These are phyloP conservation scores for Domatiomyces globalis DNA, from an alignment of 2,329 filamentous ascomycete species.

Conservation along the genomic window DNA sequence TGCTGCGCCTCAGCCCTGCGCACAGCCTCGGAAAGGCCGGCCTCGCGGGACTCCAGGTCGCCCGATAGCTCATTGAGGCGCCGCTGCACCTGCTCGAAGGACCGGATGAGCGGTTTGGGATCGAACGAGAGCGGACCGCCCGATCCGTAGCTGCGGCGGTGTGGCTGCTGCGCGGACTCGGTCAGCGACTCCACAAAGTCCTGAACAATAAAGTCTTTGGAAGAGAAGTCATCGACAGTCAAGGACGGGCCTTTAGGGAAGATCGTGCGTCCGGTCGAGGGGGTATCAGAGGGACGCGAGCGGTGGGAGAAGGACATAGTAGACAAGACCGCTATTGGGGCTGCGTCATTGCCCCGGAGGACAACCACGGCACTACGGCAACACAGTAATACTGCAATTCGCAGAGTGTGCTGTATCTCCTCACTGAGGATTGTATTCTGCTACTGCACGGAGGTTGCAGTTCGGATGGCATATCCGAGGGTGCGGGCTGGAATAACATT, in stretches of 20 bases:
- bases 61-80: constrained; percentile 45
- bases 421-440: background rate
- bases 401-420: background rate
- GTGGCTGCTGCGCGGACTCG: constrained; percentile 64
- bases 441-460: too few relatives aligned
- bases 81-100: constrained; percentile 60
- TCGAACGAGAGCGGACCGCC: constrained; percentile 52
- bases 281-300: background rate
- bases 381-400: background rate
- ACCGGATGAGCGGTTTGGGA: constrained; percentile 88
- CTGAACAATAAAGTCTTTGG: constrained; percentile 89
- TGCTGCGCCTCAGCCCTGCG: constrained; percentile 85
- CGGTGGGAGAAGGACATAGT: background rate
- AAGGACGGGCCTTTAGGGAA: constrained; percentile 71
- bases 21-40: constrained; percentile 77
- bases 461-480: too few relatives aligned
- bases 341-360: background rate
- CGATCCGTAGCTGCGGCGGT: constrained; percentile 52
- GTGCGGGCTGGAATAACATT: too few relatives aligned
- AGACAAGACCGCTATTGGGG: background rate
- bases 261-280: constrained; percentile 44
- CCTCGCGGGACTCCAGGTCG: constrained; percentile 78
- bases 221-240: constrained; percentile 74
- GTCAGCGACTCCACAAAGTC: constrained; percentile 93
- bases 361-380: background rate